Conservation (phyloP, 768 basidiomycete species). For the Lactarius tabidus region DNA sequence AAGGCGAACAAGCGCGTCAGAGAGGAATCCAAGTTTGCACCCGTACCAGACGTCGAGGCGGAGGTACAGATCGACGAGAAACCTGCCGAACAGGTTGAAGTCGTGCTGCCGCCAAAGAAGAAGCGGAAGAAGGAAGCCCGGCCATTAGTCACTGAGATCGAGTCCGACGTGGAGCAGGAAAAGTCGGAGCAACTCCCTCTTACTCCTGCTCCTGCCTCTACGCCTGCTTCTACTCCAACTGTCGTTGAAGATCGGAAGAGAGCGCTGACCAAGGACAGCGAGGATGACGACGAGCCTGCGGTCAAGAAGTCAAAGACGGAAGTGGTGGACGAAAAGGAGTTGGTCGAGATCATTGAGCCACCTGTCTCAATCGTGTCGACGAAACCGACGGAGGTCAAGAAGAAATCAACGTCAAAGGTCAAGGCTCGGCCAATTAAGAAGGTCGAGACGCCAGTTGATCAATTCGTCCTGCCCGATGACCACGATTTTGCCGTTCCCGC, state of each 20-base stretch:
- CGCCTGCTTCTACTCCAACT: constrained; percentile 8
- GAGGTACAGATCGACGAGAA: constrained; percentile 27
- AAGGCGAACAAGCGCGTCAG: constrained; percentile 39
- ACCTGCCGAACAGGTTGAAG: constrained; percentile 35
- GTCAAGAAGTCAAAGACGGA: constrained; percentile 40
- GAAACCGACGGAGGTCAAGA: constrained; percentile 29
- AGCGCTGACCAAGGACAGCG: constrained; percentile 30
- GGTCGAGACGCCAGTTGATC: constrained; percentile 35
- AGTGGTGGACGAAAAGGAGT: constrained; percentile 16
- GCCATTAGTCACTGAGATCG: constrained; percentile 42
- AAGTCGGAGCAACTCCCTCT: constrained; percentile 14
- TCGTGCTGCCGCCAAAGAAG: constrained; percentile 51
- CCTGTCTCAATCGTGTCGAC: constrained; percentile 16
- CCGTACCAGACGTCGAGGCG: constrained; percentile 28
- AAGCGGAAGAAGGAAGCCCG: constrained; percentile 50
- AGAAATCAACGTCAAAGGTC: constrained; percentile 42
- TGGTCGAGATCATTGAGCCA: constrained; percentile 23
- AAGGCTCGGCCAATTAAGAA: constrained; percentile 35
- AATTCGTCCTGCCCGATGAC: constrained; percentile 50
- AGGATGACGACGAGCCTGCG: constrained; percentile 40
- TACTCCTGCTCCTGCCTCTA: constrained; percentile 31
- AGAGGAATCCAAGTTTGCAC: constrained; percentile 32
- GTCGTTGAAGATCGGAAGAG: constrained; percentile 32
- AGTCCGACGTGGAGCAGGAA: constrained; percentile 58
- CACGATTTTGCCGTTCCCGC: constrained; percentile 47